Evolutionary conservation across 305 asterid genomes (phyloP).

Genomic region (Fraxinus paxiana): DNA sequence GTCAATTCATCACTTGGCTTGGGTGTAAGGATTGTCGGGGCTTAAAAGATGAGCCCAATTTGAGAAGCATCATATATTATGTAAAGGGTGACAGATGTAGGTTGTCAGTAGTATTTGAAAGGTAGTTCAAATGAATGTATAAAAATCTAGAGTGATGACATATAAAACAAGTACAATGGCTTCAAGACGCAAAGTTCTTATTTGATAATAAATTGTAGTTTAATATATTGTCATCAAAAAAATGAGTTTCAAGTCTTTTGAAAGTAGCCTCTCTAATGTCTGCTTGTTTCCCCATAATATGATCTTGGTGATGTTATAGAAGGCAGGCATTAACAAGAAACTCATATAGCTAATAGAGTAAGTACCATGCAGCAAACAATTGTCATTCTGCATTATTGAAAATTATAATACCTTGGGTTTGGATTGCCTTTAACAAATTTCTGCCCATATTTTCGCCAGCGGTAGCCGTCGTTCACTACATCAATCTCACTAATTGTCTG

Average conservation of each 20-base stretch:
- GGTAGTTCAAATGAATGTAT: not conserved
- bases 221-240: not conserved
- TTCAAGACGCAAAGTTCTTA: not conserved
- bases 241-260: not conserved
- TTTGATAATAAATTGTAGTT: slow-evolving; percentile 12
- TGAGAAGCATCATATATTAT: not conserved
- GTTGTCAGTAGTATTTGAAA: not conserved
- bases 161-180: not conserved
- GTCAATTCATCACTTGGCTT: not conserved
- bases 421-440: slow-evolving; percentile 90
- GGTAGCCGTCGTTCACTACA: slow-evolving; percentile 74
- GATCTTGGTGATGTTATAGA: not conserved
- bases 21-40: not conserved
- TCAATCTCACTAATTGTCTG: slow-evolving; percentile 77
- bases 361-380: not conserved
- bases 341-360: not conserved
- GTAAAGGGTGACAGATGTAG: not conserved
- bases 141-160: not conserved
- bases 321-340: not conserved
- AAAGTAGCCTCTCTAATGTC: slow-evolving; percentile 1
- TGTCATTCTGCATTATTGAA: slow-evolving; percentile 20
- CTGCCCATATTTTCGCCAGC: slow-evolving; percentile 98
- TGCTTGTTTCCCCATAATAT: not conserved
- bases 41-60: not conserved
- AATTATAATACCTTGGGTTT: slow-evolving; percentile 68